Conservation (phyloP, 1,139 yeast genomes). For the Debaryomyces nepalensis region DNA sequence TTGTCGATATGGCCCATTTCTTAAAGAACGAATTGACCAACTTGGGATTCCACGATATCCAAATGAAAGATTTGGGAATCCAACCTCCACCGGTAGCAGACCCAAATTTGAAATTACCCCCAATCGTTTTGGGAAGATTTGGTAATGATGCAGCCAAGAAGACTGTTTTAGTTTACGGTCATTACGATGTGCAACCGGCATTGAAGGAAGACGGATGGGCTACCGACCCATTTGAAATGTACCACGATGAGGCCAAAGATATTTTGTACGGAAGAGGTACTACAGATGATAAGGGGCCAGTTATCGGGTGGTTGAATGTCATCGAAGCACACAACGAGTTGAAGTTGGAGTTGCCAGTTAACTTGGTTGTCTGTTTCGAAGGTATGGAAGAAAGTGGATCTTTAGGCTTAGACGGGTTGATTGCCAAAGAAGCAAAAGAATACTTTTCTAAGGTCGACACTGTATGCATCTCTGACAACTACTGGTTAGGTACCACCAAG, state of each 20-base stretch:
- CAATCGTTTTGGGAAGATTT: constrained; percentile 84
- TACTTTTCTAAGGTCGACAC: constrained; percentile 91
- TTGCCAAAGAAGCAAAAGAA: constrained; percentile 72
- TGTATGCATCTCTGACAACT: constrained; percentile 95
- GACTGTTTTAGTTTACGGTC: constrained; percentile 91
- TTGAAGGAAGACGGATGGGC: constrained; percentile 91
- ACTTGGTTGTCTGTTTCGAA: constrained; percentile 89
- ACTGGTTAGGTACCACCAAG: constrained; percentile 96
- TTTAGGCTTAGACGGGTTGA: constrained; percentile 82
- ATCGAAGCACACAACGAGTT: constrained; percentile 87
- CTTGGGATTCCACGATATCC: constrained; percentile 82
- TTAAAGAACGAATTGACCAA: constrained; percentile 66
- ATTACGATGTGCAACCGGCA: constrained; percentile 99
- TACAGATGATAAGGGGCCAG: constrained; percentile 98
- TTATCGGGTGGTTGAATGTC: constrained; percentile 93
- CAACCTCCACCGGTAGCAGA: constrained; percentile 86
- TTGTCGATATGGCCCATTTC: constrained; percentile 84
- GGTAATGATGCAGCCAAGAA: constrained; percentile 83
- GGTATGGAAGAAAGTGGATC: constrained; percentile 99
- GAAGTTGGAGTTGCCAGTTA: constrained; percentile 90
- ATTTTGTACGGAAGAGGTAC: constrained; percentile 90
- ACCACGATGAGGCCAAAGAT: constrained; percentile 58
- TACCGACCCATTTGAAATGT: constrained; percentile 84
- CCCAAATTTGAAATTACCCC: constrained; percentile 77
- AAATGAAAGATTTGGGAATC: constrained; percentile 78